Percentiles rank a stretch among this genome's conserved stretches.
Evolutionary conservation across 1,284 basidiomycete genomes (phyloP).

Genomic region (Apiotrichum veenhuisii): DNA sequence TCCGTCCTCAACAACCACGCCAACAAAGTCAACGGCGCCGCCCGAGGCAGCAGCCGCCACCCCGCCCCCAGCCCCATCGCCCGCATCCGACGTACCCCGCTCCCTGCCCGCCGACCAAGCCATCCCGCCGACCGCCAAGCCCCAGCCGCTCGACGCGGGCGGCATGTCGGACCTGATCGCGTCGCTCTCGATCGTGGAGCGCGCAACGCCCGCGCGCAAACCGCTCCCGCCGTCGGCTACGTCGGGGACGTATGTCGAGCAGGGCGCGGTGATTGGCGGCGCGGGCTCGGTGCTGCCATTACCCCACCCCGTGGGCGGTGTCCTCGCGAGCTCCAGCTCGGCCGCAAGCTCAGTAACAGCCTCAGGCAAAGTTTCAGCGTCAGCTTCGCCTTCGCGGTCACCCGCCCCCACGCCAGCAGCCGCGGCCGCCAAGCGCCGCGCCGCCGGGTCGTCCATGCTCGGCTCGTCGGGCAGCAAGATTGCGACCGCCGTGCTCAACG

Average conservation of each 20-base stretch:
- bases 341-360: neutral
- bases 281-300: neutral
- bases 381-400: no score
- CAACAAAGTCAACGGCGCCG: neutral
- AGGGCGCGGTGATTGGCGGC: neutral
- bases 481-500: conserved; percentile 16
- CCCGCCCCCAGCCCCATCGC: neutral
- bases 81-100: neutral
- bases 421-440: neutral
- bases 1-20: no score
- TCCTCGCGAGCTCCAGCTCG: neutral
- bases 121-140: neutral
- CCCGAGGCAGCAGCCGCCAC: neutral
- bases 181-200: conserved; percentile 12
- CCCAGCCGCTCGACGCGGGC: neutral
- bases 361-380: no score
- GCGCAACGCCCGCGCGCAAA: conserved; percentile 4
- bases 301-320: neutral
- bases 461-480: conserved; percentile 8
- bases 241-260: neutral
- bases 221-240: neutral
- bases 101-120: neutral
- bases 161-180: conserved; percentile 6
- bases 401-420: no score
- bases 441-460: neutral